Percentiles rank a stretch among this genome's conserved stretches.
phyloP scores from a whole-genome alignment of 208 protist species.

The Acanthamoeba royreba region DNA sequence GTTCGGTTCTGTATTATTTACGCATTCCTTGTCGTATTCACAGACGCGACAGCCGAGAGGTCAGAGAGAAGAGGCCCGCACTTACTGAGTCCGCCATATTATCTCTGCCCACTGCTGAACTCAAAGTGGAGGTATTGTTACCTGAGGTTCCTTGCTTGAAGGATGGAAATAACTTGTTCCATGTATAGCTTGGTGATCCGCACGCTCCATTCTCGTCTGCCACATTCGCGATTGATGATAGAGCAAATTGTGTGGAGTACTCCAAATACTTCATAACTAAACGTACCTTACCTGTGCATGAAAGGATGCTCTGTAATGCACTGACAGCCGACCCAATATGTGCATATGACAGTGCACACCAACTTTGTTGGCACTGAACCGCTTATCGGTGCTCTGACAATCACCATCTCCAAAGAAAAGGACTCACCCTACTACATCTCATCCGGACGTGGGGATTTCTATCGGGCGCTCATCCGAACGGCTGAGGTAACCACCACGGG shows the following conservation, averaged over 20 bases:
- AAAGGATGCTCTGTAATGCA: no score
- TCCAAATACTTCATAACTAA: neutral
- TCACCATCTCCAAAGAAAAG: constrained; percentile 6
- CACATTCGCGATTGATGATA: neutral
- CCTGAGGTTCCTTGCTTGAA: neutral
- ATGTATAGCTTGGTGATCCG: neutral
- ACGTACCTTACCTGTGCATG: neutral
- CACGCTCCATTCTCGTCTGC: neutral
- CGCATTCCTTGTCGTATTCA: neutral
- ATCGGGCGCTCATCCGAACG: neutral
- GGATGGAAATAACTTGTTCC: neutral
- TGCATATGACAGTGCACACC: neutral
- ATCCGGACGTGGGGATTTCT: neutral
- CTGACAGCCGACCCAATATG: neutral
- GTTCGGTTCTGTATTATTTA: neutral
- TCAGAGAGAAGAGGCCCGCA: neutral
- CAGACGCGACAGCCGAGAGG: neutral
- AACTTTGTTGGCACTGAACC: neutral
- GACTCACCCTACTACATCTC: neutral
- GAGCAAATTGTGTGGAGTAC: neutral
- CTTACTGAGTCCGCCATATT: neutral
- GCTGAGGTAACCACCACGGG: neutral
- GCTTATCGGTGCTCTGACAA: neutral
- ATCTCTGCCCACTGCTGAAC: neutral
- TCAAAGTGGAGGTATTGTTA: neutral